These are phyloP conservation scores for Fusarium devonianum DNA, from an alignment of 2,329 filamentous ascomycete genomes.

Conservation along the genomic window DNA sequence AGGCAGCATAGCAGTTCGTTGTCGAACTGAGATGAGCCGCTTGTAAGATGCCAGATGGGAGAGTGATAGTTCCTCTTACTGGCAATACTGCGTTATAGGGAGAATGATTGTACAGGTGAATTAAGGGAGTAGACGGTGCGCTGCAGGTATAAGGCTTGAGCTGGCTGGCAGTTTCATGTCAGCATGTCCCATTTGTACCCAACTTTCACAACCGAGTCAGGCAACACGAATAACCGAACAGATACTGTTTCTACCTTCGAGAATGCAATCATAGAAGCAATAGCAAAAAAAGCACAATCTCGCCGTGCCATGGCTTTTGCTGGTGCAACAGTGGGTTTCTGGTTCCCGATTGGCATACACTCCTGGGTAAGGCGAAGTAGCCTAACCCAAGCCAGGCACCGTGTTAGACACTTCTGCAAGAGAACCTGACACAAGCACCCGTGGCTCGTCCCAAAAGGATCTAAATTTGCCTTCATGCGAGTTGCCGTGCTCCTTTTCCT, in stretches of 20 bases:
- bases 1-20: no score
- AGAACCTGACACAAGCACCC: slow-evolving; percentile 4
- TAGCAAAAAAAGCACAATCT: slow-evolving; percentile 2
- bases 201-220: slow-evolving; percentile 6
- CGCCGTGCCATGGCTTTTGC: not conserved
- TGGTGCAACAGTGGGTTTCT: slow-evolving; percentile 9
- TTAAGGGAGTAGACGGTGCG: not conserved
- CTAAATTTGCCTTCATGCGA: not conserved
- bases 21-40: slow-evolving; percentile 14
- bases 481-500: slow-evolving; percentile 5
- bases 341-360: slow-evolving; percentile 2
- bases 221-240: slow-evolving; percentile 5
- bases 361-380: slow-evolving; percentile 3
- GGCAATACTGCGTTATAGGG: no score
- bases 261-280: slow-evolving; percentile 1
- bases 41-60: no score
- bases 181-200: slow-evolving; percentile 7
- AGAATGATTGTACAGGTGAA: not conserved
- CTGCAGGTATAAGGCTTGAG: slow-evolving; percentile 8
- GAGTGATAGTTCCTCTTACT: no score
- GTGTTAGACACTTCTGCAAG: not conserved
- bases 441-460: not conserved
- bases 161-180: slow-evolving; percentile 1
- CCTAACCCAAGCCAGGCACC: slow-evolving; percentile 7
- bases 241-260: not conserved